These are phyloP conservation scores for Marchantia polymorpha DNA, from an alignment of 225 moss, liverwort and hornwort genomes.

Conservation along the genomic window DNA sequence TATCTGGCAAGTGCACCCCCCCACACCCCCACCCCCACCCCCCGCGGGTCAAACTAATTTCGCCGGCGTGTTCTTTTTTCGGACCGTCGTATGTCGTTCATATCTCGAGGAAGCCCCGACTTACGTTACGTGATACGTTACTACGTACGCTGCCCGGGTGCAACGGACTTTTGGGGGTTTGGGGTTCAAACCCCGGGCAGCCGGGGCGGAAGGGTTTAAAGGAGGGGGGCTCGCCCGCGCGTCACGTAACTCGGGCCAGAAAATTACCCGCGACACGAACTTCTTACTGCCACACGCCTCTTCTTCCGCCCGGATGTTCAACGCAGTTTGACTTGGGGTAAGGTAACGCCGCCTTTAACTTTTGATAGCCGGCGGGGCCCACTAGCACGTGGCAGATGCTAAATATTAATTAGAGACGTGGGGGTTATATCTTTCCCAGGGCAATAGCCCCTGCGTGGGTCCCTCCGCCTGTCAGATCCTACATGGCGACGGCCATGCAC, in stretches of 20 bases:
- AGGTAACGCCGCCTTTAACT: conserved; percentile 23
- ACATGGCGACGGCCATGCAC: conserved; percentile 8
- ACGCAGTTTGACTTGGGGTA: conserved; percentile 23
- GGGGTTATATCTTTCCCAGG: conserved; percentile 9
- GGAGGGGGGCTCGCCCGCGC: neutral
- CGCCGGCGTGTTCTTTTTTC: neutral
- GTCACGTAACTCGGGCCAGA: neutral
- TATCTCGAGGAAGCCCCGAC: neutral
- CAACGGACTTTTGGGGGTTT: neutral
- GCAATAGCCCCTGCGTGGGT: neutral
- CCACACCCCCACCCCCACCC: too few species aligned
- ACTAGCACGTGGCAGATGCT: conserved; percentile 26
- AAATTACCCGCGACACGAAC: neutral
- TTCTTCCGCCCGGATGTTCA: neutral
- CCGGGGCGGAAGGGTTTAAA: neutral
- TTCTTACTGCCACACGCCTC: neutral
- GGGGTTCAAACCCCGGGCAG: neutral
- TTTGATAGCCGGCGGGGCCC: conserved; percentile 4
- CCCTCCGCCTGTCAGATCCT: conserved; percentile 2
- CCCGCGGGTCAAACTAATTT: neutral
- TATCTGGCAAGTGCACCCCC: neutral
- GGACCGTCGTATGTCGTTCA: neutral
- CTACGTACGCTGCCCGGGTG: neutral
- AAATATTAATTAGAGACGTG: conserved; percentile 27
- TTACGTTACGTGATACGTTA: neutral